Base-by-base conservation (phyloP, 2,329 filamentous ascomycete species). In the Pyrenochaeta sp. region DNA sequence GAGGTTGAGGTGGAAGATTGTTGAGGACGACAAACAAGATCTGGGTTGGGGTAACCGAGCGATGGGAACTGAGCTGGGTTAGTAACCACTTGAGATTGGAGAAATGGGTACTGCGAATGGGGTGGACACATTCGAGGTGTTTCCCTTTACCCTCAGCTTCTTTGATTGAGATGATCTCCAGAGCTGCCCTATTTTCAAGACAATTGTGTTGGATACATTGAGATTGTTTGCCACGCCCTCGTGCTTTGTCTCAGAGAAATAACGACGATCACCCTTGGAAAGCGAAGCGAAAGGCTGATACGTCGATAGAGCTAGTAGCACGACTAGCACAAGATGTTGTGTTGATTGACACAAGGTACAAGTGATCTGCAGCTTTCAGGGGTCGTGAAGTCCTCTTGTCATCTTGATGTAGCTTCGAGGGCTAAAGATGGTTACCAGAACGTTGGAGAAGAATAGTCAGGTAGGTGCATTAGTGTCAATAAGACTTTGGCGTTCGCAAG, bases 331-430 rank as follows among this genome's bases (percentile, higher is more conserved):
- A 45, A 41, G 41, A 57, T 58, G 61, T 46, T 44, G 64, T 67
- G 53, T 38, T 47, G 61, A 63, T 60, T 66, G 58, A 63, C 63
- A 68, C 65, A 61, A 54, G 49, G 55, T 53, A 65, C 63, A 64
- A 53, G 54, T 44, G 53, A 50, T 51, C 52, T 66, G 61, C 62
- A 63, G 53, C 47, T 31, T 55, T 49, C 61, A 65, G 64, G 64
- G 61, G 63, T 32, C 52, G 17, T 39, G n/a, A 6, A 28, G 39
- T 37, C 15, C 28, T 24, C 22, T 28, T 31, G 35, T 36, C 24
- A 22, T 40, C 13, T 41, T 15, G 48, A 35, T 13, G 32, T 28
- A 29, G 31, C 35, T 26, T 29, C 35, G n/a, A 28, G 14, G 18
- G n/a, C n/a, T n/a, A 39, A 15, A 20, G 48, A 32, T 31, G 23